A percentile compares a stretch with the other conserved stretches of the same genome.
These are phyloP conservation scores for Crucihimalaya himalaica DNA, from an alignment of 345 rosid genomes.

Conservation along the genomic window DNA sequence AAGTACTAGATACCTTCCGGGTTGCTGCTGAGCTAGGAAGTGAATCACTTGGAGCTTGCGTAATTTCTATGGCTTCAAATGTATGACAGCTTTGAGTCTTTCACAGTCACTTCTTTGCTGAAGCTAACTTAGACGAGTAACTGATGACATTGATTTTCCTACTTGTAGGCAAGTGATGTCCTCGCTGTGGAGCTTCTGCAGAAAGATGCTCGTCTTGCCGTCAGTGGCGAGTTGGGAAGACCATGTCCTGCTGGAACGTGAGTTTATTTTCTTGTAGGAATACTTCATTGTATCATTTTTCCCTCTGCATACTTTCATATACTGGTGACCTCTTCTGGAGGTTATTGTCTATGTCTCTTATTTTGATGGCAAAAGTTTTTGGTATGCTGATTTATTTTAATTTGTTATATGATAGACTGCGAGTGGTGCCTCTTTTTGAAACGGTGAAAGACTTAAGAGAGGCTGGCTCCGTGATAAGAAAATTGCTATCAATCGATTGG, in stretches of 20 bases:
- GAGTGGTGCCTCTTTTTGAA: conserved; percentile 96
- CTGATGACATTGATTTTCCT: conserved; percentile 27
- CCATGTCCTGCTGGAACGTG: conserved; percentile 94
- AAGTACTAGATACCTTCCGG: conserved; percentile 84
- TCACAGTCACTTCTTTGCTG: conserved; percentile 4
- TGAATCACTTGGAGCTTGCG: conserved; percentile 96
- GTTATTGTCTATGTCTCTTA: background rate
- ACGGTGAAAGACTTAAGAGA: conserved; percentile 86
- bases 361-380: conserved; percentile 5
- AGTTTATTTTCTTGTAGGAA: conserved; percentile 35
- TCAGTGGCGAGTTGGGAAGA: conserved; percentile 78
- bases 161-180: conserved; percentile 85
- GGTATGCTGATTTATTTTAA: conserved; percentile 6
- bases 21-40: conserved; percentile 97
- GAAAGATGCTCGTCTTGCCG: conserved; percentile 89
- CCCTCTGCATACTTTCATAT: background rate
- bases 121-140: background rate
- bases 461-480: conserved; percentile 86
- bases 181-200: conserved; percentile 97
- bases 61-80: conserved; percentile 98
- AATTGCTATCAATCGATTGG: conserved; percentile 91
- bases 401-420: conserved; percentile 50
- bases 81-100: conserved; percentile 44
- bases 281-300: conserved; percentile 7
- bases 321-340: background rate